A percentile compares a stretch with the other conserved stretches of the same genome.
Evolutionary conservation across 306 rosid species (phyloP).

Genomic region (Cucurbita argyrosperma): DNA sequence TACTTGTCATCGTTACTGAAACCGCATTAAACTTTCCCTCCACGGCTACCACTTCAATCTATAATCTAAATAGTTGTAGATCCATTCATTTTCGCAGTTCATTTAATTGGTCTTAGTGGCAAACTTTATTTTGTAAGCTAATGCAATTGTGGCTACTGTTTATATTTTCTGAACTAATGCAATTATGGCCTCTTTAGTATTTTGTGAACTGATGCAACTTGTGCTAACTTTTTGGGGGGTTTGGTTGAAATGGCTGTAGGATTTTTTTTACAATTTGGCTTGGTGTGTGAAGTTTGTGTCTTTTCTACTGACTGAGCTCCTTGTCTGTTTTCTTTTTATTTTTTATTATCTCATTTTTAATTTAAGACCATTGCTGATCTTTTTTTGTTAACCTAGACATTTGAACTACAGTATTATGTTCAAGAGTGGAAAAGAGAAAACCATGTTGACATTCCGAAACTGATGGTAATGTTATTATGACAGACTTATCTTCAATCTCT

Average conservation of each 20-base stretch:
- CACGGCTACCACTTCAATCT: too few species aligned
- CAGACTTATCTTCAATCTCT: constrained; percentile 99
- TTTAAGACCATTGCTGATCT: not conserved
- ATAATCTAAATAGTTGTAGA: too few species aligned
- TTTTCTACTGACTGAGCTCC: not conserved
- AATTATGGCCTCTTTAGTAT: not conserved
- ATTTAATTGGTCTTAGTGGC: not conserved
- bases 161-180: not conserved
- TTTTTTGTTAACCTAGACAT: not conserved
- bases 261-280: not conserved
- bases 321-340: not conserved
- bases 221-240: not conserved
- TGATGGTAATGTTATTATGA: constrained; percentile 16
- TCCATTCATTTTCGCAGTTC: not conserved
- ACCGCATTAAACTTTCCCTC: too few species aligned
- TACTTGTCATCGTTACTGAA: too few species aligned
- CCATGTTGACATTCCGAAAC: not conserved
- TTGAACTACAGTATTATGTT: not conserved
- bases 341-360: not conserved
- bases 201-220: not conserved
- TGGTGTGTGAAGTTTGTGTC: not conserved
- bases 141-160: not conserved
- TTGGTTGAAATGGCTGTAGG: not conserved
- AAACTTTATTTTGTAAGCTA: not conserved
- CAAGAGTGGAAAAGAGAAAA: not conserved